Evolutionary conservation across 2,329 filamentous ascomycete species (phyloP).

Genomic region (Aspergillus fijiensis): DNA sequence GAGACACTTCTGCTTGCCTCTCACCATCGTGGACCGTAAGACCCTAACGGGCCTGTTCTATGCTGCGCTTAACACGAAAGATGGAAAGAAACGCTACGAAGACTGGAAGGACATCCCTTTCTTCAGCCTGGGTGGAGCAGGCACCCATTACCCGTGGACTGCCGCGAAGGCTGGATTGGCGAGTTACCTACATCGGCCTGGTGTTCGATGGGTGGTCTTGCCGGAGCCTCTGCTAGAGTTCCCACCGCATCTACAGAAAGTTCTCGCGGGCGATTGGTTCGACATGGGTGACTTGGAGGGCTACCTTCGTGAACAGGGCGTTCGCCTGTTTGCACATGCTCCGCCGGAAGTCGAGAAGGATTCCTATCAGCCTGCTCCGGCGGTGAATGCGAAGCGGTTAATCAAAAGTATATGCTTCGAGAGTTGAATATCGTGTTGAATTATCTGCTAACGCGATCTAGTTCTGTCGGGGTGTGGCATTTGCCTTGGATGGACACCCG

Average conservation of each 20-base stretch:
- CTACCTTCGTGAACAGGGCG: conserved; percentile 19
- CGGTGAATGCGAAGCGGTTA: conserved; percentile 16
- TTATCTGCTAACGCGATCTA: conserved; percentile 10
- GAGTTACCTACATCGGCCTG: conserved; percentile 5
- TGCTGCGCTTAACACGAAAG: conserved; percentile 17
- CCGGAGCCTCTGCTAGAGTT: conserved; percentile 17
- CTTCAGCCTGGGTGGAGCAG: conserved; percentile 26
- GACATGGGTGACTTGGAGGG: conserved; percentile 26
- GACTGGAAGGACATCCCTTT: conserved; percentile 26
- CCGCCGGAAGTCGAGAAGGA: not conserved
- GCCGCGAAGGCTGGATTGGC: not conserved
- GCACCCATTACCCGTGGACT: conserved; percentile 24
- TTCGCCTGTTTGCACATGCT: conserved; percentile 14
- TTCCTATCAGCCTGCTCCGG: not conserved
- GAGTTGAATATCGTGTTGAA: not conserved
- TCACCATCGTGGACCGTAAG: conserved; percentile 21
- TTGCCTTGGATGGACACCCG: conserved; percentile 28
- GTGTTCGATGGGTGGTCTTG: conserved; percentile 13
- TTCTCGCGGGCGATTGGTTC: conserved; percentile 27
- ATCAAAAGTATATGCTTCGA: conserved; percentile 16
- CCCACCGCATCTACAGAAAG: conserved; percentile 12
- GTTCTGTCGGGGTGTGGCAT: conserved; percentile 21
- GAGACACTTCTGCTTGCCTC: conserved; percentile 23
- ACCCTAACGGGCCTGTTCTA: conserved; percentile 20
- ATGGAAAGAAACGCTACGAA: conserved; percentile 17